Evolutionary conservation across 2,329 filamentous ascomycete genomes (phyloP).

Genomic region (Aspergillus clavatus): DNA sequence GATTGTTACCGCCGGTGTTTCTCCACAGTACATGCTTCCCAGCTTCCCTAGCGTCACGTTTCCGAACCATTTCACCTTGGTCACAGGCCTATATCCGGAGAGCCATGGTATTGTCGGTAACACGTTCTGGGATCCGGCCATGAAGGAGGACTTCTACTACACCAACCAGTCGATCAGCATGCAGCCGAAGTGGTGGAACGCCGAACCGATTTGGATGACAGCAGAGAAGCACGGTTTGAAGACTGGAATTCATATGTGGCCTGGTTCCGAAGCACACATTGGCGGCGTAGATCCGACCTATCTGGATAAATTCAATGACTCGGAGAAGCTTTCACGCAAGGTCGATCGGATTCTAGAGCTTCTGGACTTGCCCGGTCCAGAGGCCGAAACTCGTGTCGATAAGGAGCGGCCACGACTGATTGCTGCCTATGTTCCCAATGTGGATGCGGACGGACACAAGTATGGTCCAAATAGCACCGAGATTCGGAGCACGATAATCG

Average conservation of each 20-base stretch:
- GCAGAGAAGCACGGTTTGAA: conserved; percentile 76
- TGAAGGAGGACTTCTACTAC: conserved; percentile 80
- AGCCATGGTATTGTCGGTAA: conserved; percentile 91
- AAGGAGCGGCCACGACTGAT: conserved; percentile 79
- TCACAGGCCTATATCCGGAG: conserved; percentile 88
- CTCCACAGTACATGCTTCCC: conserved; percentile 85
- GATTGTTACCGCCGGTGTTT: conserved; percentile 77
- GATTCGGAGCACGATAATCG: conserved; percentile 69
- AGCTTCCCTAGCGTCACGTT: conserved; percentile 97
- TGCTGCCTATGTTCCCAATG: conserved; percentile 88
- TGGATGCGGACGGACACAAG: conserved; percentile 79
- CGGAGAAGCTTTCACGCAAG: conserved; percentile 70
- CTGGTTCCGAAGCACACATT: conserved; percentile 86
- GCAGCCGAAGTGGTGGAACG: conserved; percentile 88
- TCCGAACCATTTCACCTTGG: conserved; percentile 90
- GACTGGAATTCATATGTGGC: conserved; percentile 96
- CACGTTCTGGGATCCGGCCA: conserved; percentile 80
- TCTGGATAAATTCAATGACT: conserved; percentile 77
- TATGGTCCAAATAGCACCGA: conserved; percentile 95
- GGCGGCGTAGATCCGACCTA: conserved; percentile 69
- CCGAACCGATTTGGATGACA: conserved; percentile 90
- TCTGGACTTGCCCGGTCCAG: conserved; percentile 73
- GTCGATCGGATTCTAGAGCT: conserved; percentile 74
- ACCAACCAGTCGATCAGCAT: conserved; percentile 71
- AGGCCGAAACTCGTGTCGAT: conserved; percentile 49